Evolutionary conservation across 1,284 basidiomycete species (phyloP).

Genomic region (Papiliotrema nemorosa): DNA sequence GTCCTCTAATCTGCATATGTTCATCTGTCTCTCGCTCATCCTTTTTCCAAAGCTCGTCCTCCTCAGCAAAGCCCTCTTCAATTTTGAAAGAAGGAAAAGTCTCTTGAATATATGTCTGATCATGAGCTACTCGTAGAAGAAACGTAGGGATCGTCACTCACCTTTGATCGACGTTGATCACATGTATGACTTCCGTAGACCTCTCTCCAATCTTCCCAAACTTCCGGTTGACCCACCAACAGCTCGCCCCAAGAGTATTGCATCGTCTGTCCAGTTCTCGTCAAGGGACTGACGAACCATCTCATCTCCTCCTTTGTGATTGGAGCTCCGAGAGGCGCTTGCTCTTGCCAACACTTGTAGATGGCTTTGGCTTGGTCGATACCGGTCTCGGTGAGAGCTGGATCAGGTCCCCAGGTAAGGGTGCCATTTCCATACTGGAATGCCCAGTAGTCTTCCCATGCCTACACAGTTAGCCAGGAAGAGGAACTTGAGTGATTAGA

Average conservation of each 20-base stretch:
- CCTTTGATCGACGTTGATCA: slow-evolving; percentile 51
- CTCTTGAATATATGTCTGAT: slow-evolving; percentile 54
- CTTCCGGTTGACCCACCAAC: slow-evolving; percentile 33
- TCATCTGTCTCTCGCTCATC: slow-evolving; percentile 62
- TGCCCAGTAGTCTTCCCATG: slow-evolving; percentile 60
- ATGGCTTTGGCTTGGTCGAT: slow-evolving; percentile 60
- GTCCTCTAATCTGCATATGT: slow-evolving; percentile 59
- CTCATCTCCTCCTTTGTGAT: slow-evolving; percentile 54
- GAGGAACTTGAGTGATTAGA: not conserved
- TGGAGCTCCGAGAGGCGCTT: slow-evolving; percentile 57
- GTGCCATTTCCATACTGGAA: slow-evolving; percentile 66
- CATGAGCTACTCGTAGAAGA: not conserved
- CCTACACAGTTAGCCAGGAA: slow-evolving; percentile 19
- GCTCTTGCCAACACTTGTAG: slow-evolving; percentile 59
- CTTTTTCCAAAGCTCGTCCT: slow-evolving; percentile 65
- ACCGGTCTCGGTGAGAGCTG: slow-evolving; percentile 66
- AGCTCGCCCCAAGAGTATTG: slow-evolving; percentile 60
- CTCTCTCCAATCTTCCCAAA: slow-evolving; percentile 47
- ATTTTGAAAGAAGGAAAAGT: slow-evolving; percentile 63
- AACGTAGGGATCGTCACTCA: slow-evolving; percentile 26
- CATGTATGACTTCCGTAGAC: slow-evolving; percentile 48
- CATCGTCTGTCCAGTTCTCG: slow-evolving; percentile 66
- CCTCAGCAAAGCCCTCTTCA: slow-evolving; percentile 66
- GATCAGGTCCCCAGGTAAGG: slow-evolving; percentile 77
- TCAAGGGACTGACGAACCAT: slow-evolving; percentile 69